A percentile compares a stretch with the other conserved stretches of the same genome.
Evolutionary conservation across 495 filamentous ascomycete species (phyloP).

Genomic region (Aspergillus heteromorphus): DNA sequence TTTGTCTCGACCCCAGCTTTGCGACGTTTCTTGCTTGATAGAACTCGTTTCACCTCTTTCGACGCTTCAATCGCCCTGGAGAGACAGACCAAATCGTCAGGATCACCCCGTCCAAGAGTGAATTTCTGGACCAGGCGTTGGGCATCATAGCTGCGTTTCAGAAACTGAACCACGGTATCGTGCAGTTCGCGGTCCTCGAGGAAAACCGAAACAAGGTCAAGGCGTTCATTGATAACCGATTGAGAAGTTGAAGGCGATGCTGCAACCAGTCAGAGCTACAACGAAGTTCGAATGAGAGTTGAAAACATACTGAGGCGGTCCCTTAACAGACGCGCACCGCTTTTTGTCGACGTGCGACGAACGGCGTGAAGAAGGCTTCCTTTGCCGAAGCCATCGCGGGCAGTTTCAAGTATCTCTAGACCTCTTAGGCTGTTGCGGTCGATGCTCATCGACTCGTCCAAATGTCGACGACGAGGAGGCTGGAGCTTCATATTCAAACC

Average conservation of each 20-base stretch:
- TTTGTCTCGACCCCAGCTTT: constrained; percentile 1
- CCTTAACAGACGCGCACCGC: constrained; percentile 76
- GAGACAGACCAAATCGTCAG: constrained; percentile 84
- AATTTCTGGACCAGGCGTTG: constrained; percentile 91
- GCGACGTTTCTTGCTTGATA: constrained; percentile 20
- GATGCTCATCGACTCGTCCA: constrained; percentile 76
- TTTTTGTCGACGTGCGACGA: constrained; percentile 83
- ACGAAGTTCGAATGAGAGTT: background rate
- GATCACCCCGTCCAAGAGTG: constrained; percentile 80
- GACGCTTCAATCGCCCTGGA: constrained; percentile 78
- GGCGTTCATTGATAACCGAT: constrained; percentile 67
- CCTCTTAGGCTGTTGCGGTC: constrained; percentile 87
- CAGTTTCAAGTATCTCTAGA: constrained; percentile 80
- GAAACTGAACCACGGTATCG: constrained; percentile 58
- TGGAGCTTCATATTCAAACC: constrained; percentile 80
- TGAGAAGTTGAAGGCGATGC: constrained; percentile 81
- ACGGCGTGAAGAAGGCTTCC: constrained; percentile 86
- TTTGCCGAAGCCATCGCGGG: constrained; percentile 64
- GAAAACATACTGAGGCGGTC: constrained; percentile 66
- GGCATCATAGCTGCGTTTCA: constrained; percentile 76
- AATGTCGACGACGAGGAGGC: constrained; percentile 66
- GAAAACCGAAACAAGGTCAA: constrained; percentile 77
- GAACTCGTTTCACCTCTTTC: constrained; percentile 53
- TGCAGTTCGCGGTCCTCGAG: constrained; percentile 56
- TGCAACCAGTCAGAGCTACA: constrained; percentile 15